Base-by-base conservation (phyloP, 768 basidiomycete genomes). In the Mycena polygramma region DNA sequence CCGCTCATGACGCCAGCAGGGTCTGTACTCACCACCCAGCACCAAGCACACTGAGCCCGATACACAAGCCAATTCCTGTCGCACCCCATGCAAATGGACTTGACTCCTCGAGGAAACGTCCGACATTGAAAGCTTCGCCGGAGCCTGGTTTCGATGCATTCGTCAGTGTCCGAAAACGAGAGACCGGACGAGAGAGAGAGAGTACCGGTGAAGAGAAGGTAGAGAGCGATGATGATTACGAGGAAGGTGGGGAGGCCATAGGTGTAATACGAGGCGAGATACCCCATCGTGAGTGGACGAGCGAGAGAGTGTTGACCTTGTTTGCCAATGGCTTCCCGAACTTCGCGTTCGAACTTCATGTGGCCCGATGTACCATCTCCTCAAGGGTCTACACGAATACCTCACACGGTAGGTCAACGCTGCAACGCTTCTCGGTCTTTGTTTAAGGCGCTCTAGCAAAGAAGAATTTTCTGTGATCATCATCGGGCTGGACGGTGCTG, bases 381-480 rank as follows among this genome's bases (percentile, higher is more conserved):
- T 98, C 78, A 95, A 94, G 76, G 97, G 97, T 43, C 84, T 98
- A 6, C 93, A 98, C 81, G 92, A 94, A 79, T 91, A 96, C 81
- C 81, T 98, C 39, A 99, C 95, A 35, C 90, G 93, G 91, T 92
- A 74, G 67, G 82, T 22, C 35, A 3, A 0, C 57, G 22, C n/a
- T 30, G 20, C 24, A 58, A 39, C n/a, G 11, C 1, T 60, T 37
- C 22, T 13, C 36, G 7, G 13, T n/a, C 13, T 39, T 46, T 53
- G 74, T 49, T 71, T 13, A 67, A 22, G 54, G 3, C 53, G 48
- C 19, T 26, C 11, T 75, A 93, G 93, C 78, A 94, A 93, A 77
- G 91, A 94, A 69, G 95, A 97, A 75, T 98, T 97, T 79, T 96
- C 94, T 13, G 91, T 98, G 35, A 94, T 98, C 61, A 98, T 98